Evolutionary conservation across 2,329 filamentous ascomycete species (phyloP).

Genomic region (Cryphonectria radicalis): DNA sequence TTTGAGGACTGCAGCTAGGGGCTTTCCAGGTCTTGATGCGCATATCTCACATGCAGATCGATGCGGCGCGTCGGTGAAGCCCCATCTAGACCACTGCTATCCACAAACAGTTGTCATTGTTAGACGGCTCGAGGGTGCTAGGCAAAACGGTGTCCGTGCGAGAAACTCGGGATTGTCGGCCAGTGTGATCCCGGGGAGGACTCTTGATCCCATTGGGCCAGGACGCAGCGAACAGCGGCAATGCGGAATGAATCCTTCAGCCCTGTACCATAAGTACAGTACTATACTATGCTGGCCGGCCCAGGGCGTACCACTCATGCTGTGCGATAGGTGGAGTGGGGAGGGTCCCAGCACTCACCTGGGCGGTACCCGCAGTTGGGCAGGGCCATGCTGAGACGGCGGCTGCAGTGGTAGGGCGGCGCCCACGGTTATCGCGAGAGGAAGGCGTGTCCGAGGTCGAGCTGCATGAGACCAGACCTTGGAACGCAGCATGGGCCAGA

Average conservation of each 20-base stretch:
- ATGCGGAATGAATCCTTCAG: conserved; percentile 7
- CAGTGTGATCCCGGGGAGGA: not conserved
- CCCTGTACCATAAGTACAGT: not conserved
- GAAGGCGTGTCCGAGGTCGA: not conserved
- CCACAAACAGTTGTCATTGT: not conserved
- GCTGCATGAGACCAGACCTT: not conserved
- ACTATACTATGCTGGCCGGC: not conserved
- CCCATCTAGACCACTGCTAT: not conserved
- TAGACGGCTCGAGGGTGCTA: not conserved
- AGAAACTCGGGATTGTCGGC: not conserved
- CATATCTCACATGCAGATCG: not conserved
- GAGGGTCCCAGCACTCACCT: not conserved
- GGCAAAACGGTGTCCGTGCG: conserved; percentile 1
- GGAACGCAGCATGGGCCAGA: not conserved
- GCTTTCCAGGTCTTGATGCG: not conserved
- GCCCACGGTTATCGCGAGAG: not conserved
- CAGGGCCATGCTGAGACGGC: not conserved
- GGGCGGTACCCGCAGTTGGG: not conserved
- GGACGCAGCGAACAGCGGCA: not conserved
- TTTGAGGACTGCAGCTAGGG: not conserved
- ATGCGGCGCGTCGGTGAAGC: conserved; percentile 1
- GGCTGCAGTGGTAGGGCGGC: conserved; percentile 1
- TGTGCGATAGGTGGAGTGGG: not conserved
- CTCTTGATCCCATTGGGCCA: not conserved
- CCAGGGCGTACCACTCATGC: not conserved